Evolutionary conservation across 1,284 basidiomycete genomes (phyloP).

Genomic region (Xerocomus minutiporus): DNA sequence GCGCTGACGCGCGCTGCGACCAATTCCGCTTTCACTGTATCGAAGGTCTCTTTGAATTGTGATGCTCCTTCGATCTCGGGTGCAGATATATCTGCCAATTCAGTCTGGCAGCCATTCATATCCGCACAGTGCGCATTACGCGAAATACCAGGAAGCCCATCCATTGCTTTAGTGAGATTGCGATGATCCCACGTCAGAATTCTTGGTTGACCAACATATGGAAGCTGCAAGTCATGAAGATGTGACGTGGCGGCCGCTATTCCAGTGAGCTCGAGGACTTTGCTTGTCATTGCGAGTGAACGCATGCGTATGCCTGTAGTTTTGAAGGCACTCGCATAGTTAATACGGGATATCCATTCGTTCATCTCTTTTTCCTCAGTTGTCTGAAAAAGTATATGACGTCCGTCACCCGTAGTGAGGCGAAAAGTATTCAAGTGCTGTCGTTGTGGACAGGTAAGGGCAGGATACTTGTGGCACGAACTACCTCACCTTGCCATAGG

Average conservation of each 20-base stretch:
- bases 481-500: slow-evolving; percentile 63
- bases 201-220: slow-evolving; percentile 33
- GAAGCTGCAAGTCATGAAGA: slow-evolving; percentile 55
- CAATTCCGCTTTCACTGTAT: slow-evolving; percentile 80
- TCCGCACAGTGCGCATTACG: slow-evolving; percentile 18
- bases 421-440: slow-evolving; percentile 76
- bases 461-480: background rate
- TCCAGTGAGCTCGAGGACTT: slow-evolving; percentile 72
- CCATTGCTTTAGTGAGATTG: slow-evolving; percentile 14
- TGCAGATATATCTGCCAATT: slow-evolving; percentile 41
- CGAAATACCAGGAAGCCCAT: slow-evolving; percentile 9
- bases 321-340: slow-evolving; percentile 92
- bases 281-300: slow-evolving; percentile 61
- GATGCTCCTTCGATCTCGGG: slow-evolving; percentile 52
- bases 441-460: slow-evolving; percentile 12
- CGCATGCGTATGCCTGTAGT: slow-evolving; percentile 84
- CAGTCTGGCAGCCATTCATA: slow-evolving; percentile 33
- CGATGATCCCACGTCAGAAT: slow-evolving; percentile 45
- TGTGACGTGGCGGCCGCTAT: slow-evolving; percentile 81
- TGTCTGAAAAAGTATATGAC: slow-evolving; percentile 81
- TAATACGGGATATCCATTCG: slow-evolving; percentile 90
- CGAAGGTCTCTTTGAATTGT: slow-evolving; percentile 77
- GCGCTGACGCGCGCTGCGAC: slow-evolving; percentile 43
- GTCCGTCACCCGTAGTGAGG: slow-evolving; percentile 70
- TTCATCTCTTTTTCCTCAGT: slow-evolving; percentile 74